Evolutionary conservation across 2,329 filamentous ascomycete species (phyloP).

Genomic region (Ceratocystis papillata): DNA sequence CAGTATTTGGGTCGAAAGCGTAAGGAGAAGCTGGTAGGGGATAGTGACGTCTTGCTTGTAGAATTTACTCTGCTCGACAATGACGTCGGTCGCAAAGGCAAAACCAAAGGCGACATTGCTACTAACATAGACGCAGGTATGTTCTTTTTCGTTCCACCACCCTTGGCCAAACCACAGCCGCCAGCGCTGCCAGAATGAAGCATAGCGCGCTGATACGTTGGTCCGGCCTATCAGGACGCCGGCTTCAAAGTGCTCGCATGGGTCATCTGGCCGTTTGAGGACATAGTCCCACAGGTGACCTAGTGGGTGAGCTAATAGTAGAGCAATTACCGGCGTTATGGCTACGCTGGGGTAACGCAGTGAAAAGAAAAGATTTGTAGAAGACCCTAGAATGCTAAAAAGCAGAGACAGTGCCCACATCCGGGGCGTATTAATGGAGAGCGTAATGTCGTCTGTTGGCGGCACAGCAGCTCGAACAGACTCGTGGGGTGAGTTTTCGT

Average conservation of each 20-base stretch:
- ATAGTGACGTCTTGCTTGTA: conserved; percentile 73
- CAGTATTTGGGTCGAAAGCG: conserved; percentile 73
- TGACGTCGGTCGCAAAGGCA: conserved; percentile 79
- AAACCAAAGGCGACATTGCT: conserved; percentile 86
- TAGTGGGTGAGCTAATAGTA: conserved; percentile 73
- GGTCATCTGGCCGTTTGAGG: conserved; percentile 52
- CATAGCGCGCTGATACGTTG: conserved; percentile 21
- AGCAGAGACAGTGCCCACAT: conserved; percentile 77
- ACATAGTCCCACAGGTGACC: conserved; percentile 67
- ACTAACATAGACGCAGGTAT: conserved; percentile 79
- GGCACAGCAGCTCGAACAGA: conserved; percentile 72
- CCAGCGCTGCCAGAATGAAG: conserved; percentile 32
- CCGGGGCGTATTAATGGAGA: conserved; percentile 79
- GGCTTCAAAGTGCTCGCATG: conserved; percentile 39
- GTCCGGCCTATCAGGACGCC: conserved; percentile 34
- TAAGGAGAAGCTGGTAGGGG: conserved; percentile 69
- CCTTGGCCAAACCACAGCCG: conserved; percentile 71
- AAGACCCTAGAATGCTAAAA: conserved; percentile 70
- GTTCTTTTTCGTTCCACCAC: conserved; percentile 78
- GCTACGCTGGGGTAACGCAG: conserved; percentile 82
- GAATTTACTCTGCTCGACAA: conserved; percentile 81
- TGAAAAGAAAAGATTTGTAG: conserved; percentile 80
- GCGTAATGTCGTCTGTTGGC: conserved; percentile 59
- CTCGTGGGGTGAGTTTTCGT: conserved; percentile 64
- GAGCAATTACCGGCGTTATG: conserved; percentile 78